Conservation (phyloP, 345 rosid genomes). For the Psidium friedrichsthalianum region DNA sequence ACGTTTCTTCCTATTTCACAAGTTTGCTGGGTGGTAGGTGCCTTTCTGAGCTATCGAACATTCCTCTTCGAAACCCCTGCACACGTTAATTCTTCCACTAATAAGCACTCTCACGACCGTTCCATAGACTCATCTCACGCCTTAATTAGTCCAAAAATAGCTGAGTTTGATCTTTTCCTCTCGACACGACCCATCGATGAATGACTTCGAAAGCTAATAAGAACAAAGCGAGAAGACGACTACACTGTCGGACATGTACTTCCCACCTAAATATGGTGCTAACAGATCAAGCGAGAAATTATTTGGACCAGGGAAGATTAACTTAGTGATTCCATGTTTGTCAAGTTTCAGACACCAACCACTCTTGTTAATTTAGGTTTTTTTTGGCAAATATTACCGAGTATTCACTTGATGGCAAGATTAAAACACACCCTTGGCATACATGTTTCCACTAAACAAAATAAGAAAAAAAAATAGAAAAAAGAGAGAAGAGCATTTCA, state of each 20-base stretch:
- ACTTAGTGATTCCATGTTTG: neutral
- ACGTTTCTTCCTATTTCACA: neutral
- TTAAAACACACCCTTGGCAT: neutral
- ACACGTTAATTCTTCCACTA: neutral
- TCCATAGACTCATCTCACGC: neutral
- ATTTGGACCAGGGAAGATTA: neutral
- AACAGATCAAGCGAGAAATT: conserved; percentile 8
- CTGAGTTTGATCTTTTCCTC: conserved; percentile 3
- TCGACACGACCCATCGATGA: neutral
- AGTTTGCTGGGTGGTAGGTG: conserved; percentile 22
- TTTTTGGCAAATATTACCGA: neutral
- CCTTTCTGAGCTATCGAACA: conserved; percentile 7
- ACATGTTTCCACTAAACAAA: neutral
- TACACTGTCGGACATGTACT: conserved; percentile 28
- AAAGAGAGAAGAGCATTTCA: neutral
- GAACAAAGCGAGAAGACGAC: conserved; percentile 14
- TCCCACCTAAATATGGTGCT: conserved; percentile 29
- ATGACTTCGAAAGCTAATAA: conserved; percentile 8
- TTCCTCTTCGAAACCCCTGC: neutral
- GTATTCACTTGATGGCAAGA: neutral
- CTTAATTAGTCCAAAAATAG: conserved; percentile 11
- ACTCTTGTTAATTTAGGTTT: neutral
- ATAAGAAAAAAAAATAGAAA: neutral
- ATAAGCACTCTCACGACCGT: neutral
- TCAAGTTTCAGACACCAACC: neutral